Base-by-base conservation (phyloP, 768 basidiomycete genomes). In the Boletus barrowsii region DNA sequence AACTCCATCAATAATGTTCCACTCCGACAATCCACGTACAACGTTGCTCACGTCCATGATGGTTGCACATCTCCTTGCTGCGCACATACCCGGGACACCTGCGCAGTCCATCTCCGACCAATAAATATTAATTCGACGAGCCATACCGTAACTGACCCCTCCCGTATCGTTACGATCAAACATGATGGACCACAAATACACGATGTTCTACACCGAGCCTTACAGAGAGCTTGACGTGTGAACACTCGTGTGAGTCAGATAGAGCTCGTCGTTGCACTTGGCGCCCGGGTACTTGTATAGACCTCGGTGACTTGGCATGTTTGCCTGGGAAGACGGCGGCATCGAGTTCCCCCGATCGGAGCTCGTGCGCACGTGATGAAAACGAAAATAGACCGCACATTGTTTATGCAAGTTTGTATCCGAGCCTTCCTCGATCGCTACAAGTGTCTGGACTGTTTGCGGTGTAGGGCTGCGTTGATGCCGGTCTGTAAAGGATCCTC, bases 91-190 rank as follows among this genome's bases (percentile, higher is more conserved):
- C 13, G 15, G 17, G 14, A n/a, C 20, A 10, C 30, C 29, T 11
- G 26, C 39, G 17, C 15, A 13, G 6, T 36, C 33, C 15, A 22
- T 17, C 8, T 29, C 26, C 8, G 29, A 8, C 29, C 29, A 29
- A 29, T 7, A 9, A 26, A 26, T 26, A 26, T 26, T 26, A 14
- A 42, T 46, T 45, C 37, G 3, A 35, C 40, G 2, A 20, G 0
- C 8, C 1, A 35, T 62, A 33, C 40, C 59, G 41, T 50, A 56
- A 56, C 42, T 10, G 46, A 15, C 36, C n/a, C 22, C 22, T 43
- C 29, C 33, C n/a, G 46, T 35, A 49, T 54, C 26, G 39, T 30
- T 49, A 59, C 49, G 47, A 64, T 64, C 62, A 63, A 55, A 61
- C 41, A 10, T 50, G 54, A 51, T 54, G 47, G 49, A 33, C 44